phyloP scores from a whole-genome alignment of 164 flowering plant genomes.

The Vitis cinerea region DNA sequence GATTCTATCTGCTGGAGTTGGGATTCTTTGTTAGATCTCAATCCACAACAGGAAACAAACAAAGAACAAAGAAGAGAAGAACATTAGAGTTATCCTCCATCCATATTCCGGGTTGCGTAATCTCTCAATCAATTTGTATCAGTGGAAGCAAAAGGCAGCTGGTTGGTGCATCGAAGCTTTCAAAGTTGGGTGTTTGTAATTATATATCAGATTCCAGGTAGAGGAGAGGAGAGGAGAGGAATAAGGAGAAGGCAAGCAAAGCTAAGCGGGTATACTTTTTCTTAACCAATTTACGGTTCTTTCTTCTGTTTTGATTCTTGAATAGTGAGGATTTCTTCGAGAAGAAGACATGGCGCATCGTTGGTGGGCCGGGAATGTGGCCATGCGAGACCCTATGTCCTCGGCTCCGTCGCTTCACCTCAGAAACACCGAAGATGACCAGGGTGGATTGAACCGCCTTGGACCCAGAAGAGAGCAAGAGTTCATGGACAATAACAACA shows the following conservation, averaged over 20 bases:
- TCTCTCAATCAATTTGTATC: background rate
- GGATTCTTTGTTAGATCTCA: slow-evolving; percentile 6
- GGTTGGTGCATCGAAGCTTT: background rate
- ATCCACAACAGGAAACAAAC: slow-evolving; percentile 16
- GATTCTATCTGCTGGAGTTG: slow-evolving; percentile 18
- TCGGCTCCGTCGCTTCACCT: slow-evolving; percentile 49
- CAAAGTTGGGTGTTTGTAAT: background rate
- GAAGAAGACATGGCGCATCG: slow-evolving; percentile 52
- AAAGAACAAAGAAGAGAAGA: background rate
- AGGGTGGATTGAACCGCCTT: slow-evolving; percentile 22
- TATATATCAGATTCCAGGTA: background rate
- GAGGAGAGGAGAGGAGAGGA: background rate
- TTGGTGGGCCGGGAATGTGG: slow-evolving; percentile 84
- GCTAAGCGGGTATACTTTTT: background rate
- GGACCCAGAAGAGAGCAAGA: slow-evolving; percentile 44
- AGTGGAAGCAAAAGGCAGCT: background rate
- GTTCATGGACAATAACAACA: slow-evolving; percentile 26
- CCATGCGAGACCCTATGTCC: slow-evolving; percentile 48
- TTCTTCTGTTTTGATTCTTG: background rate
- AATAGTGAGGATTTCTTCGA: background rate
- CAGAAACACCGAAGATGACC: slow-evolving; percentile 42
- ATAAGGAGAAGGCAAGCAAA: background rate
- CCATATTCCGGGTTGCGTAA: background rate
- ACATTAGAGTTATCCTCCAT: background rate
- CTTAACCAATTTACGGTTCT: background rate